A percentile compares a stretch with the other conserved stretches of the same genome.
Evolutionary conservation across 306 rosid species (phyloP).

Genomic region (Casuarina glauca): DNA sequence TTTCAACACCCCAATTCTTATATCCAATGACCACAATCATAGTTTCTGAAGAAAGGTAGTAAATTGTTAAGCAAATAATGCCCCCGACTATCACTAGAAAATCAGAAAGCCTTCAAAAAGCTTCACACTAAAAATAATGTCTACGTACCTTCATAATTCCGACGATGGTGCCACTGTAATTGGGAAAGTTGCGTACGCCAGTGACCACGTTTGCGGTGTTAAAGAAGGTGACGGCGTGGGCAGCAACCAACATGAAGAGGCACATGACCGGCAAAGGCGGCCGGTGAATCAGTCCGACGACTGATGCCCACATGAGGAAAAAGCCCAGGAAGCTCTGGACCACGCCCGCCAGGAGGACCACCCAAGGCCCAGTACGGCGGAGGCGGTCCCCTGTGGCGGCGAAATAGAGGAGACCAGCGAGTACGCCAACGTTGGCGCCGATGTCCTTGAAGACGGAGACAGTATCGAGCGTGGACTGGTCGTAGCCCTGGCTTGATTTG

Average conservation of each 20-base stretch:
- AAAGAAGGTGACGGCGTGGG: constrained; percentile 69
- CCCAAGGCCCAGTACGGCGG: constrained; percentile 63
- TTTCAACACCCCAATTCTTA: too few relatives aligned
- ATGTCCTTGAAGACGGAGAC: constrained; percentile 93
- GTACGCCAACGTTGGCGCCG: constrained; percentile 77
- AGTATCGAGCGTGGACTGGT: constrained; percentile 86
- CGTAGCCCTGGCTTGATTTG: constrained; percentile 72
- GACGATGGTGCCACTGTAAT: constrained; percentile 74
- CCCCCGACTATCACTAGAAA: not conserved
- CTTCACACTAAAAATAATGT: not conserved
- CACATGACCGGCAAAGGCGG: constrained; percentile 76
- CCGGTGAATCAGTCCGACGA: constrained; percentile 54
- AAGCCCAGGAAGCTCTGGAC: constrained; percentile 65
- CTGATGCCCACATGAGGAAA: constrained; percentile 70
- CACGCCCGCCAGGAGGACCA: constrained; percentile 59
- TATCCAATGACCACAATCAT: too few relatives aligned
- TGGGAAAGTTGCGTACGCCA: constrained; percentile 65
- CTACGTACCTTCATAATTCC: constrained; percentile 77
- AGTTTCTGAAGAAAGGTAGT: too few relatives aligned
- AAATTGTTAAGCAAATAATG: not conserved
- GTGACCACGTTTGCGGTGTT: constrained; percentile 76
- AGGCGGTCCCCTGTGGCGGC: constrained; percentile 40
- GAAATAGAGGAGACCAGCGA: constrained; percentile 81
- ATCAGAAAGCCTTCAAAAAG: not conserved
- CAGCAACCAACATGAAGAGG: constrained; percentile 54